Conservation (phyloP, 768 basidiomycete genomes). For the Leccinum fibrillosum region DNA sequence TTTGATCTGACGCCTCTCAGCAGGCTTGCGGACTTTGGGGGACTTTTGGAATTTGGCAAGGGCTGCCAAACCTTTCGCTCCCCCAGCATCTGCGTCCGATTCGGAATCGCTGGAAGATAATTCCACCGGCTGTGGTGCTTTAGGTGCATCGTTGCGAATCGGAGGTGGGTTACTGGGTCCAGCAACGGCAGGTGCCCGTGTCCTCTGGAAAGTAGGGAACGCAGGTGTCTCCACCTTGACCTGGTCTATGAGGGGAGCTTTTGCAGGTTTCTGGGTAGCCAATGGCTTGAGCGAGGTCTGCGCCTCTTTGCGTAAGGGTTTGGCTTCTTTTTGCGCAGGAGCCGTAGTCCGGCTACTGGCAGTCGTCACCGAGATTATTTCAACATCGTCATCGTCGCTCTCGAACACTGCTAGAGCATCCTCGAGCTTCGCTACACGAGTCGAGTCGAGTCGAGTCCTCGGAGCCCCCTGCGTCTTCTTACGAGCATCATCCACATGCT, state of each 20-base stretch:
- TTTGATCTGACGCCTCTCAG: constrained; percentile 62
- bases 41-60: constrained; percentile 61
- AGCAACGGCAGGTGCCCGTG: constrained; percentile 23
- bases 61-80: constrained; percentile 44
- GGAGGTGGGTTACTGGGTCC: constrained; percentile 33
- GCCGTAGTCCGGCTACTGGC: constrained; percentile 11
- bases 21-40: constrained; percentile 54
- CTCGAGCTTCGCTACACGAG: constrained; percentile 63
- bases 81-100: constrained; percentile 45
- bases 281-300: constrained; percentile 19
- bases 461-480: constrained; percentile 42
- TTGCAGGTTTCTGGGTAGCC: constrained; percentile 13
- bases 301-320: constrained; percentile 17
- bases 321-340: constrained; percentile 9
- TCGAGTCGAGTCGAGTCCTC: constrained; percentile 50
- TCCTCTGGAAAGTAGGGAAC: constrained; percentile 44
- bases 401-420: constrained; percentile 64
- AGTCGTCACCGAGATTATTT: constrained; percentile 44
- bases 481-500: constrained; percentile 58
- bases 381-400: constrained; percentile 58
- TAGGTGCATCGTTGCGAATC: constrained; percentile 8
- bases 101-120: constrained; percentile 45
- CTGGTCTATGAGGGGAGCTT: constrained; percentile 18
- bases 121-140: constrained; percentile 8
- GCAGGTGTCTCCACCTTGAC: constrained; percentile 37